These are phyloP conservation scores for Melastoma candidum DNA, from an alignment of 441 rosid species.

Conservation along the genomic window DNA sequence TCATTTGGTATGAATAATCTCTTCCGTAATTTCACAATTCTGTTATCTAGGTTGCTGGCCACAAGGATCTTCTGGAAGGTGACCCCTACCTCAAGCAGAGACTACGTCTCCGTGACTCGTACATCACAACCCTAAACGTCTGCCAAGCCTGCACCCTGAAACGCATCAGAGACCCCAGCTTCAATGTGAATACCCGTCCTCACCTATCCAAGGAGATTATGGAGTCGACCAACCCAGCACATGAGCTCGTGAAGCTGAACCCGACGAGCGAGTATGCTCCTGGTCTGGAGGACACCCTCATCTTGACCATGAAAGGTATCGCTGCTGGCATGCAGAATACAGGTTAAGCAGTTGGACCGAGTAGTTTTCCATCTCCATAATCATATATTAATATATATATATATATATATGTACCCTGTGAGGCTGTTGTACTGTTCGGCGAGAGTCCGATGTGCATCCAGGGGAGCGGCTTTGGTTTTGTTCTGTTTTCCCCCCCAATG, in stretches of 20 bases:
- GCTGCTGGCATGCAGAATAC: slow-evolving; percentile 97
- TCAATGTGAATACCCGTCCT: slow-evolving; percentile 13
- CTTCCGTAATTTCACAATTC: too few species aligned
- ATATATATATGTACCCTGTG: too few species aligned
- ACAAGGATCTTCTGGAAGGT: slow-evolving; percentile 20
- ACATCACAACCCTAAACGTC: slow-evolving; percentile 17
- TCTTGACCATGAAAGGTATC: slow-evolving; percentile 93
- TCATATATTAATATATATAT: too few species aligned
- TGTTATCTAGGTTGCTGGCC: slow-evolving; percentile 15
- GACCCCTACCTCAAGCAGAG: slow-evolving; percentile 21
- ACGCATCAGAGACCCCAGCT: slow-evolving; percentile 13
- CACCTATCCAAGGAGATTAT: slow-evolving; percentile 17
- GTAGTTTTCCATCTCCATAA: neutral
- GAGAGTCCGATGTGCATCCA: too few species aligned
- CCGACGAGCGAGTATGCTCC: slow-evolving; percentile 78
- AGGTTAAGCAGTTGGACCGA: slow-evolving; percentile 30
- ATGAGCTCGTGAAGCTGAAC: slow-evolving; percentile 70
- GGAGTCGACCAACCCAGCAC: slow-evolving; percentile 47
- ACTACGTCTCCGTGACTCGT: slow-evolving; percentile 19
- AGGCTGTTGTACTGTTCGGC: too few species aligned
- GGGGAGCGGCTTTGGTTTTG: too few species aligned
- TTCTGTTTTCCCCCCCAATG: too few species aligned
- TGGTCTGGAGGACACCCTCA: slow-evolving; percentile 87
- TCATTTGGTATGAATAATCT: neutral
- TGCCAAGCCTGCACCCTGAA: slow-evolving; percentile 11